Percentiles rank a stretch among this genome's conserved stretches.
phyloP scores from a whole-genome alignment of 495 filamentous ascomycete species.

The Glarea lozoyensis region DNA sequence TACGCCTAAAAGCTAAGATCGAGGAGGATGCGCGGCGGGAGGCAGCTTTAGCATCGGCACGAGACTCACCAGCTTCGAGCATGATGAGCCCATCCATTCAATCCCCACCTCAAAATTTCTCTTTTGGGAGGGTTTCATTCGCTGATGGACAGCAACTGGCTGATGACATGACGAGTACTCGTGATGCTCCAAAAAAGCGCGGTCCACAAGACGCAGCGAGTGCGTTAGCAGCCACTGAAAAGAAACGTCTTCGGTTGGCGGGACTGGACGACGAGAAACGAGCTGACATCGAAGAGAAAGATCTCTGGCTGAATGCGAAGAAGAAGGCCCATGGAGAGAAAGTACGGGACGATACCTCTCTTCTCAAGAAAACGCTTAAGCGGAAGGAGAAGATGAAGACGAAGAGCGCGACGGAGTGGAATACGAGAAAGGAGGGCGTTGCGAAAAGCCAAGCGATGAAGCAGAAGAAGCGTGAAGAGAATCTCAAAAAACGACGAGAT shows the following conservation, averaged over 20 bases:
- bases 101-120: conserved; percentile 52
- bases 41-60: conserved; percentile 54
- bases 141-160: conserved; percentile 73
- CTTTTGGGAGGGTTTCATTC: conserved; percentile 82
- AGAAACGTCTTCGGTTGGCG: conserved; percentile 61
- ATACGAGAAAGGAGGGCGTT: conserved; percentile 67
- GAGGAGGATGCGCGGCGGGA: conserved; percentile 63
- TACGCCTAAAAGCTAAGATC: conserved; percentile 62
- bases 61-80: conserved; percentile 45
- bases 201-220: conserved; percentile 76
- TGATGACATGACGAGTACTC: conserved; percentile 50
- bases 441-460: conserved; percentile 64
- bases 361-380: conserved; percentile 93
- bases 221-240: conserved; percentile 58
- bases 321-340: conserved; percentile 85
- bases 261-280: conserved; percentile 68
- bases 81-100: conserved; percentile 62
- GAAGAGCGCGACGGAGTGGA: conserved; percentile 87
- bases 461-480: conserved; percentile 83
- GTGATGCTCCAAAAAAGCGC: conserved; percentile 48
- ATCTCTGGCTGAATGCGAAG: conserved; percentile 85
- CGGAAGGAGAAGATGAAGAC: conserved; percentile 82
- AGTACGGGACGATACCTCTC: conserved; percentile 75
- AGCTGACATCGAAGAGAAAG: conserved; percentile 82
- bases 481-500: conserved; percentile 76